These are phyloP conservation scores for Leishmania tropica DNA, from an alignment of 208 protist species.

Conservation along the genomic window DNA sequence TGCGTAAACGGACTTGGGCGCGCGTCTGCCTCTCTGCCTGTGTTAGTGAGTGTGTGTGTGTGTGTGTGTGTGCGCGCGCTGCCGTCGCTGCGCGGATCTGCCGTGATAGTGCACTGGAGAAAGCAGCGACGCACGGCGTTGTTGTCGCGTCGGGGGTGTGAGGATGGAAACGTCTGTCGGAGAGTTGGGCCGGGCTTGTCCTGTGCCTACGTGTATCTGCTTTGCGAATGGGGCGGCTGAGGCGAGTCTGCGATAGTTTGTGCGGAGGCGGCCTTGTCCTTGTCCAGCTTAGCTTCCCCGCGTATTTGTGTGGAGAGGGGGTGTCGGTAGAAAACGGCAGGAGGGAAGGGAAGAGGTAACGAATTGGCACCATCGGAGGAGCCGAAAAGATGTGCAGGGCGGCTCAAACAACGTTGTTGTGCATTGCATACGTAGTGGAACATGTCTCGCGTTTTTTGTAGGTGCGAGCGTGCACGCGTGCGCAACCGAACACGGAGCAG, in stretches of 20 bases:
- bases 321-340: background rate
- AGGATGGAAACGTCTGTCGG: background rate
- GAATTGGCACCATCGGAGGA: background rate
- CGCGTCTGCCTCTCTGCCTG: background rate
- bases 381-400: background rate
- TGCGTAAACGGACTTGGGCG: background rate
- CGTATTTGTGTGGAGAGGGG: background rate
- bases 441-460: background rate
- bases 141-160: background rate
- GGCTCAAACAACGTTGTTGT: background rate
- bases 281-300: background rate
- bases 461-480: background rate
- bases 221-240: background rate
- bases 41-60: slow-evolving; percentile 1
- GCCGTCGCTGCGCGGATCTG: background rate
- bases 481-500: background rate
- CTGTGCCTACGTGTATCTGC: background rate
- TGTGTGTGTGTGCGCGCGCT: background rate
- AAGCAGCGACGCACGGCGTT: background rate
- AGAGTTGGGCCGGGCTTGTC: background rate
- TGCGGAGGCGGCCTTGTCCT: background rate
- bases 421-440: background rate
- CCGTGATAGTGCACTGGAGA: background rate
- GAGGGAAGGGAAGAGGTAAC: background rate
- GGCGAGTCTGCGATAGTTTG: background rate